Base-by-base conservation (phyloP, 805 yeast species). In the Limtongia smithiae region DNA sequence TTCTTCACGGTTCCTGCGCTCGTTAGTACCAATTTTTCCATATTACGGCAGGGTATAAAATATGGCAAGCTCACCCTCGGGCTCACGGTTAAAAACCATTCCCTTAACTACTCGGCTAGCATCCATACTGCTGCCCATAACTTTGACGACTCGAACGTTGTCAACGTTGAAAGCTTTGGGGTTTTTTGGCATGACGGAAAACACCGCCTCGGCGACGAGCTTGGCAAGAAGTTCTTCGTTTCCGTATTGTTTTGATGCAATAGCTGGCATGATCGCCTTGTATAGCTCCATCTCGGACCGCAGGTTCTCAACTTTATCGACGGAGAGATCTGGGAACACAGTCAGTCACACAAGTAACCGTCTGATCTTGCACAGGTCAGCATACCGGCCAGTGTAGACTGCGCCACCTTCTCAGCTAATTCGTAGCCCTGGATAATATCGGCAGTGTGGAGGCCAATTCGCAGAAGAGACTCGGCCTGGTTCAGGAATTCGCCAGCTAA, bases 71-170 rank as follows among this genome's bases (percentile, higher is more conserved):
- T 12, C 17, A 30, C 48, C 56, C 68, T 91, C 97, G n/a, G 97
- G 96, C 68, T 89, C 95, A 62, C 94, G 80, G 59, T 95, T 95
- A 77, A 93, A 91, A 33, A 93, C 96, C 98, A 93, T 93, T 60
- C 98, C 98, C 70, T 85, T 87, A 57, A 93, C 74, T 45, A 93
- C 97, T 62, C 77, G 77, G 11, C 95, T 84, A 60, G 76, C 75
- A 32, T 73, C 70, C 60, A 93, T 73, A 44, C 90, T 76, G 15
- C 94, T 76, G 54, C 98, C 98, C 96, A 93, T 87, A 60, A 93
- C 85, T 71, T 93, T 93, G 44, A 93, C 98, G 15, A 93, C 96
- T 66, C 98, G 81, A 54, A 93, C 79, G 51, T 90, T 84, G 67
- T 93, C 98, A 48, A 91, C 93, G 66, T 90, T 93, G 76, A 93